Percentiles rank a stretch among this genome's conserved stretches.
These are phyloP conservation scores for Scalesia atractyloides DNA, from an alignment of 129 eudicot species.

Conservation along the genomic window DNA sequence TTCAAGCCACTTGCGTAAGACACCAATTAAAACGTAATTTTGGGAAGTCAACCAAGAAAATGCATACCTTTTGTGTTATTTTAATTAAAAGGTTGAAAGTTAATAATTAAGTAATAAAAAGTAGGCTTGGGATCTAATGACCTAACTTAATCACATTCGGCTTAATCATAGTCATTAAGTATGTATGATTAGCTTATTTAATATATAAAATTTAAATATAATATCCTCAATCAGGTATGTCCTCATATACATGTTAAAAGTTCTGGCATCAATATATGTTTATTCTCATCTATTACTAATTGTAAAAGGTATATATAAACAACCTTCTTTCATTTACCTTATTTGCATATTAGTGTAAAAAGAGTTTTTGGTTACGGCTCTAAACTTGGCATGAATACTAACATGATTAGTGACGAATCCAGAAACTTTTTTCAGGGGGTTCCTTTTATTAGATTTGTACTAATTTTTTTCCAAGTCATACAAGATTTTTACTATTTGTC, in stretches of 20 bases:
- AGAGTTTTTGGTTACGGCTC: not conserved
- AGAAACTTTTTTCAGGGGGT: too few relatives aligned
- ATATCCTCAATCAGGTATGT: constrained; percentile 5
- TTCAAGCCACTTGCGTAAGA: constrained; percentile 21
- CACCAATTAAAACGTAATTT: constrained; percentile 24
- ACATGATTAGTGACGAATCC: too few relatives aligned
- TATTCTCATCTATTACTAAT: not conserved
- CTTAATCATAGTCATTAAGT: constrained; percentile 3
- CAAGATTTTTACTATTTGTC: too few relatives aligned
- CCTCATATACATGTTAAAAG: not conserved
- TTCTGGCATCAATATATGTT: not conserved
- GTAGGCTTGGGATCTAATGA: constrained; percentile 31
- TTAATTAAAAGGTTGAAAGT: constrained; percentile 8
- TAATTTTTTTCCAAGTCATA: too few relatives aligned
- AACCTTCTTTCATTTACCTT: not conserved
- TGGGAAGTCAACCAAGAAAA: constrained; percentile 25
- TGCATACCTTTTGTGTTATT: not conserved
- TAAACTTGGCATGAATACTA: too few relatives aligned
- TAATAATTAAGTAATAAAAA: constrained; percentile 13
- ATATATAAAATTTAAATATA: not conserved
- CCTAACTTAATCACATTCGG: constrained; percentile 33
- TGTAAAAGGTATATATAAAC: not conserved
- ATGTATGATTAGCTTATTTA: not conserved
- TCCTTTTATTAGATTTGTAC: too few relatives aligned
- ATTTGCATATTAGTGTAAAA: not conserved